phyloP scores from a whole-genome alignment of 495 filamentous ascomycete species.

The Penicillium soppii region DNA sequence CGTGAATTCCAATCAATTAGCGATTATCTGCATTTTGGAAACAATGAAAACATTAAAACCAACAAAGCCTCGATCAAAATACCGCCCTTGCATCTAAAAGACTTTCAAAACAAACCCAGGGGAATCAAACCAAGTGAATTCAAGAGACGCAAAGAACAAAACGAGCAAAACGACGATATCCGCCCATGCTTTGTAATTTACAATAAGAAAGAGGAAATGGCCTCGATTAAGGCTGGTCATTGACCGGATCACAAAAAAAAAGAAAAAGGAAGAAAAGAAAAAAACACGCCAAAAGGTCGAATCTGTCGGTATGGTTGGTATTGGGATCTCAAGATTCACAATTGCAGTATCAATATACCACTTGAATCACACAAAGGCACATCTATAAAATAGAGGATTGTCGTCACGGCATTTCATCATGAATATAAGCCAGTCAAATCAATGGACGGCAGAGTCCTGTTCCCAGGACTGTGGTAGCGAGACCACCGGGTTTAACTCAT shows the following conservation, averaged over 20 bases:
- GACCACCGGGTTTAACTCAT: slow-evolving; percentile 12
- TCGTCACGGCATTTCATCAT: slow-evolving; percentile 43
- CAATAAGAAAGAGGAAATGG: slow-evolving; percentile 21
- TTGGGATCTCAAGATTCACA: neutral
- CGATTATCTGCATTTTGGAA: slow-evolving; percentile 20
- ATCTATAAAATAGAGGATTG: slow-evolving; percentile 26
- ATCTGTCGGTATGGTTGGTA: neutral
- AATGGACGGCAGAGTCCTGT: neutral
- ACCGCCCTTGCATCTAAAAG: slow-evolving; percentile 27
- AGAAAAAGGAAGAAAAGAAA: slow-evolving; percentile 5
- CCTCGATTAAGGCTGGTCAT: slow-evolving; percentile 12
- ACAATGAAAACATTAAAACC: neutral
- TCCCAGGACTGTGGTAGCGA: neutral
- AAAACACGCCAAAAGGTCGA: slow-evolving; percentile 1
- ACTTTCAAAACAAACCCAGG: slow-evolving; percentile 16
- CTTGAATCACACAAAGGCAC: slow-evolving; percentile 5
- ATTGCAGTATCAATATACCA: too few species aligned
- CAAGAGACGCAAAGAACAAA: slow-evolving; percentile 22
- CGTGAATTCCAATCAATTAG: slow-evolving; percentile 14
- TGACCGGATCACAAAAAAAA: slow-evolving; percentile 15
- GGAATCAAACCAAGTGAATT: slow-evolving; percentile 21
- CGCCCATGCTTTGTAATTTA: slow-evolving; percentile 49
- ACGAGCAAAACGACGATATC: slow-evolving; percentile 30
- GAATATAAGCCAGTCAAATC: slow-evolving; percentile 12
- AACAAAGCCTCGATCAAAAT: slow-evolving; percentile 13